Base-by-base conservation (phyloP, 352 stramenopile species). In the Aphanomyces euteiches region DNA sequence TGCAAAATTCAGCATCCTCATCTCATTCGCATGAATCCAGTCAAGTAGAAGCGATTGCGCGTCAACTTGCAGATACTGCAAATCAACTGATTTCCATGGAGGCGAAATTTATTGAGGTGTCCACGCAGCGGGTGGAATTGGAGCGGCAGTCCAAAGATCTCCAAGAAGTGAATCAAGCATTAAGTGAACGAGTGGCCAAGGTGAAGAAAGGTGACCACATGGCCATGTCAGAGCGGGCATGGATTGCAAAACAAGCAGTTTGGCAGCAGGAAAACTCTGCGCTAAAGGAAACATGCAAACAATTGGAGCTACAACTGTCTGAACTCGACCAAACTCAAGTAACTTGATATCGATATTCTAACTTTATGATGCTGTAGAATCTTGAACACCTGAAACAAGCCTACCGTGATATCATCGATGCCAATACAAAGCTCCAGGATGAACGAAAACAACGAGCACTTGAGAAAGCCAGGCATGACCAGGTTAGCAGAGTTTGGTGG, bases 121-220 rank as follows among this genome's bases (percentile, higher is more conserved):
- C 13, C n/a, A 10, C 38, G n/a, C 48, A 47, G 40, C 47, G 64
- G 34, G 10, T 63, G 36, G 43, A 70, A 43, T 19, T 70, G n/a
- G 64, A 70, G 38, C 17, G 12, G 4, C 64, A 70, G 56, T 43
- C 64, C 64, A 47, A 36, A 10, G 21, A n/a, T 12, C 36, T 70
- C 7, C 50, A 58, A 43, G 54, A 48, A 17, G 64, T 70, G 8
- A 70, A 70, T 41, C n/a, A 70, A 43, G 64, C 28, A 10, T 21
- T 70, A 10, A 63, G 54, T 17, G 54, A 19, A 10, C 54, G 54
- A 12, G n/a, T 40, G n/a, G 36, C 7, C 10, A 61, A 61, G 6
- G 28, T 2, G 5, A n/a, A 19, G 54, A 28, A 61, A 37, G 5
- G 10, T 7, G 19, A 61, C 17, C 39, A 61, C 10, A 37, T n/a